These are phyloP conservation scores for Leptographium galeiforme DNA, from an alignment of 2,329 filamentous ascomycete genomes.

Conservation along the genomic window DNA sequence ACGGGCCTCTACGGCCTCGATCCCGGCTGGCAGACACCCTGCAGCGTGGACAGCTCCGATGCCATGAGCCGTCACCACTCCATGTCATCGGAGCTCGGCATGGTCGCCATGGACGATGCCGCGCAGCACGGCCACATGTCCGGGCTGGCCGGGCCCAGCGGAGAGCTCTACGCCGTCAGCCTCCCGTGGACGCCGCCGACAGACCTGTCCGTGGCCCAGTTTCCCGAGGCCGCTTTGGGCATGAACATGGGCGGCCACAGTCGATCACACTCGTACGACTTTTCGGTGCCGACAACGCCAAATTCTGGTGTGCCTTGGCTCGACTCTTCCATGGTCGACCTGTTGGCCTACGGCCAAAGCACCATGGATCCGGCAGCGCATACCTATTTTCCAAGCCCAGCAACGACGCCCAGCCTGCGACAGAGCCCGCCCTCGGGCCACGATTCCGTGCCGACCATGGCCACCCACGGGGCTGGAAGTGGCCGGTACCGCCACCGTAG, in stretches of 20 bases:
- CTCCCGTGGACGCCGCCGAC: slow-evolving; percentile 27
- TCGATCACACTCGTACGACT: slow-evolving; percentile 17
- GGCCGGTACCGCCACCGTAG: not conserved
- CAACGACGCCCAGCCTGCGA: slow-evolving; percentile 22
- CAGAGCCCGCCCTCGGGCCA: slow-evolving; percentile 15
- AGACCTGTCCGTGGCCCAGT: slow-evolving; percentile 20
- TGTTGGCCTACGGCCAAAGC: slow-evolving; percentile 19
- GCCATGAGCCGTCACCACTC: slow-evolving; percentile 20
- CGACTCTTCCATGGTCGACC: slow-evolving; percentile 12
- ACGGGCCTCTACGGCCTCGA: slow-evolving; percentile 24
- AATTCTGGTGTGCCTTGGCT: slow-evolving; percentile 3
- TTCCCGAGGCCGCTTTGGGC: slow-evolving; percentile 19
- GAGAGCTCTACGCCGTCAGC: slow-evolving; percentile 22
- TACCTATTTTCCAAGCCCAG: slow-evolving; percentile 27
- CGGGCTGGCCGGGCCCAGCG: slow-evolving; percentile 4
- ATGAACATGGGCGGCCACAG: slow-evolving; percentile 17
- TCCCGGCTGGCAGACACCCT: slow-evolving; percentile 24
- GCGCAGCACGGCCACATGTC: not conserved
- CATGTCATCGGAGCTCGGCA: slow-evolving; percentile 19
- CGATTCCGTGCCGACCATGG: slow-evolving; percentile 13
- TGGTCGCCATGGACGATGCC: slow-evolving; percentile 19
- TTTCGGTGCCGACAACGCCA: slow-evolving; percentile 13
- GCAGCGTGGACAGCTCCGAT: slow-evolving; percentile 18
- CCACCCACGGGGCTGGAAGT: not conserved
- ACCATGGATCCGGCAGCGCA: slow-evolving; percentile 16